Conservation (phyloP, 176 grass and related monocot species). For the Elymus sibiricus region DNA sequence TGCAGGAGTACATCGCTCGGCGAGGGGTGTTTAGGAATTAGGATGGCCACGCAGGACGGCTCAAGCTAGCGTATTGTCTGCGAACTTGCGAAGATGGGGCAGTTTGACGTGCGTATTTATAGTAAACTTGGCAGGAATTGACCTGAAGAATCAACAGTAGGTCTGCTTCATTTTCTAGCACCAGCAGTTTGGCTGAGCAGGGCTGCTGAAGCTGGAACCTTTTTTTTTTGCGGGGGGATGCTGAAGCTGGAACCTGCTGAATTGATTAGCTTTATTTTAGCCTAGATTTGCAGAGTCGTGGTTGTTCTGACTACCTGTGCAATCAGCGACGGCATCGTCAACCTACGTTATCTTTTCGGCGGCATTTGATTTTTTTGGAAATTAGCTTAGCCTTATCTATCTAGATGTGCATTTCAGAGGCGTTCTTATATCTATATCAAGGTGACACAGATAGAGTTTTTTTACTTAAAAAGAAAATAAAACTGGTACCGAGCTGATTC, state of each 20-base stretch:
- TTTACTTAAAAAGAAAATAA: no score
- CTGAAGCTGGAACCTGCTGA: no score
- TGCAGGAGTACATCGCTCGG: slow-evolving; percentile 31
- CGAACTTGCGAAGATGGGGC: not conserved
- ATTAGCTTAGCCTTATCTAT: not conserved
- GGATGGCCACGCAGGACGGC: not conserved
- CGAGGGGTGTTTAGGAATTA: not conserved
- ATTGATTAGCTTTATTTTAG: not conserved
- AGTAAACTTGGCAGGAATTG: not conserved
- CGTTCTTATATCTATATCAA: not conserved
- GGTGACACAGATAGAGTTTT: not conserved
- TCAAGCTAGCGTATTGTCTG: not conserved
- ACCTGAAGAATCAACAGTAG: not conserved
- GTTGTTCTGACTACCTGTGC: slow-evolving; percentile 36
- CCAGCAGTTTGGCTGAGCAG: not conserved
- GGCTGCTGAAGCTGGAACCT: not conserved
- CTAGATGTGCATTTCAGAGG: not conserved
- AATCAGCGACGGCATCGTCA: not conserved
- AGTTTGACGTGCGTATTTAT: not conserved
- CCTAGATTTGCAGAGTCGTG: not conserved
- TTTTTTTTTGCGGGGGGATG: no score
- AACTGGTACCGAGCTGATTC: no score
- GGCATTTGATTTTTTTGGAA: no score
- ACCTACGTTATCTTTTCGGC: no score
- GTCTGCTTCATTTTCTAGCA: not conserved